phyloP scores from a whole-genome alignment of 441 rosid species.

The Adansonia gregorii region DNA sequence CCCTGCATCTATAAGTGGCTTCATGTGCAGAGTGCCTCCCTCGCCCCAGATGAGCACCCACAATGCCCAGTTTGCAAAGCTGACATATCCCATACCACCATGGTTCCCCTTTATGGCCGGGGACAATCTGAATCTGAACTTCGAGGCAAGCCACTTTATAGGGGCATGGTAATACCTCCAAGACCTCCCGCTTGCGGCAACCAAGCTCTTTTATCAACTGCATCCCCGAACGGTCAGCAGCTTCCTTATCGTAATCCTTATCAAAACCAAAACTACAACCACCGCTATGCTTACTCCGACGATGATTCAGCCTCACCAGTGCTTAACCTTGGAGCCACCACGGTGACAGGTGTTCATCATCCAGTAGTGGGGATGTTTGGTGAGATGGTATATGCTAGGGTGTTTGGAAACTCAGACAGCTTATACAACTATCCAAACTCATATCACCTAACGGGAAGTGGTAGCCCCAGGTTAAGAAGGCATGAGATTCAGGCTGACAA shows the following conservation, averaged over 20 bases:
- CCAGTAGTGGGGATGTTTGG: conserved; percentile 73
- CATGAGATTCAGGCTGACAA: conserved; percentile 68
- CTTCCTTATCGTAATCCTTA: conserved; percentile 60
- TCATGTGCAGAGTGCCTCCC: conserved; percentile 69
- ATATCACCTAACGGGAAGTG: conserved; percentile 46
- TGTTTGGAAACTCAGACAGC: conserved; percentile 64
- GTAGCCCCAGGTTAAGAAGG: conserved; percentile 65
- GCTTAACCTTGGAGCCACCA: conserved; percentile 46
- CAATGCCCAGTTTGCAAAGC: conserved; percentile 91
- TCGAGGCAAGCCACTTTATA: conserved; percentile 39
- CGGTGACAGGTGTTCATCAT: conserved; percentile 46
- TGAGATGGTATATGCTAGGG: conserved; percentile 65
- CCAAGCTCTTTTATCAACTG: conserved; percentile 37
- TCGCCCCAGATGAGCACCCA: conserved; percentile 62
- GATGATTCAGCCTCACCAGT: conserved; percentile 41
- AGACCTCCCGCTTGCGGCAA: conserved; percentile 60
- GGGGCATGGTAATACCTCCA: conserved; percentile 57
- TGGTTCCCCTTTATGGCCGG: conserved; percentile 93
- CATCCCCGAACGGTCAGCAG: conserved; percentile 42
- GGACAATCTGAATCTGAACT: conserved; percentile 53
- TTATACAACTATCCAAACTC: conserved; percentile 56
- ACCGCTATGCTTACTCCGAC: conserved; percentile 40
- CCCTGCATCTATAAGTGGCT: conserved; percentile 94
- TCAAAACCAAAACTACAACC: conserved; percentile 41
- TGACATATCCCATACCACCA: conserved; percentile 63